Percentiles rank a stretch among this genome's conserved stretches.
These are phyloP conservation scores for Populus tremula DNA, from an alignment of 345 rosid species.

Conservation along the genomic window DNA sequence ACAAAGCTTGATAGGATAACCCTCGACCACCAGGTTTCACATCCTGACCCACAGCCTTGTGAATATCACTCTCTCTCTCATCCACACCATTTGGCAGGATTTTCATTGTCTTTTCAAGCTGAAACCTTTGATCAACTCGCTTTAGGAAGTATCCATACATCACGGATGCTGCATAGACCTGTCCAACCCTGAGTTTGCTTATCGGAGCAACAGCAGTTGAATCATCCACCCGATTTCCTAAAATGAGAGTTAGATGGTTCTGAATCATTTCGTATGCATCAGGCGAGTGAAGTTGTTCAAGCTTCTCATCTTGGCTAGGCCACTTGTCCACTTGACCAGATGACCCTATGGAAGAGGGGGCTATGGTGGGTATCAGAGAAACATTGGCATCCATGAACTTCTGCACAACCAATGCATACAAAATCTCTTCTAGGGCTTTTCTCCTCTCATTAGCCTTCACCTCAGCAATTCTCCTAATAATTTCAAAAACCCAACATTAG, in stretches of 20 bases:
- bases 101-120: conserved; percentile 96
- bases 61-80: conserved; percentile 29
- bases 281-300: conserved; percentile 72
- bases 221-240: conserved; percentile 69
- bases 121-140: conserved; percentile 89
- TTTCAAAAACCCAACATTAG: conserved; percentile 1
- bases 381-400: conserved; percentile 89
- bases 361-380: conserved; percentile 63
- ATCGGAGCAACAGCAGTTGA: conserved; percentile 58
- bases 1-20: conserved; percentile 32
- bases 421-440: conserved; percentile 75
- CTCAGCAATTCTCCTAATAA: conserved; percentile 87
- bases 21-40: conserved; percentile 25
- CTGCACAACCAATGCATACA: conserved; percentile 86
- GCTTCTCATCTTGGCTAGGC: conserved; percentile 65
- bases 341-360: conserved; percentile 45
- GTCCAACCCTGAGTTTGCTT: conserved; percentile 89
- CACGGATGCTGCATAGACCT: conserved; percentile 98
- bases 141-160: conserved; percentile 97
- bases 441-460: conserved; percentile 85
- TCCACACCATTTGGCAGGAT: conserved; percentile 52
- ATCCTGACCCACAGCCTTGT: conserved; percentile 34
- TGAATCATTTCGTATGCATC: conserved; percentile 98
- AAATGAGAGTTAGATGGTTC: conserved; percentile 76
- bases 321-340: conserved; percentile 62